These are phyloP conservation scores for Caryopteris hybrid DNA, from an alignment of 305 asterid species.

Conservation along the genomic window DNA sequence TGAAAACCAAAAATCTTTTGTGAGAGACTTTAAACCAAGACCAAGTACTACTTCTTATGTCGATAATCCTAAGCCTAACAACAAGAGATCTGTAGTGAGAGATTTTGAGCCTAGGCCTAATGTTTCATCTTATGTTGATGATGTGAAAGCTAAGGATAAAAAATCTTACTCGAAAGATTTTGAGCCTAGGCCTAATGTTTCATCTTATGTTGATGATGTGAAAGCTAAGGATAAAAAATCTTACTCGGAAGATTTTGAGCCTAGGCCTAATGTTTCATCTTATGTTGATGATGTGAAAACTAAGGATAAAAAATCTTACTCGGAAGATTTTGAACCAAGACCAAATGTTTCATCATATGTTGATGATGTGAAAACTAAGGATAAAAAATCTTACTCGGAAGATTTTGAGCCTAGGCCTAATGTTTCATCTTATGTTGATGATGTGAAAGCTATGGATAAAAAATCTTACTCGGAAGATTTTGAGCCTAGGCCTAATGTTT, in stretches of 20 bases:
- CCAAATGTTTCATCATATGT: not conserved
- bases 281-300: not conserved
- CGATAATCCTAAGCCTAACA: not conserved
- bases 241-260: not conserved
- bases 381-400: not conserved
- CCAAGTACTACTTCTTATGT: not conserved
- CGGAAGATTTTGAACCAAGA: constrained; percentile 6
- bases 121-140: not conserved
- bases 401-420: constrained; percentile 14
- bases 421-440: not conserved
- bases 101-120: constrained; percentile 1
- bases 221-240: not conserved
- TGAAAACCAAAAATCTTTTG: not conserved
- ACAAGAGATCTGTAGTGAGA: not conserved
- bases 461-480: not conserved
- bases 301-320: not conserved
- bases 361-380: not conserved
- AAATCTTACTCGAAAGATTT: not conserved
- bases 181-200: not conserved
- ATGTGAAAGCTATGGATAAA: not conserved
- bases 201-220: not conserved
- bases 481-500: constrained; percentile 10
- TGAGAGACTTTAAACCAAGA: not conserved
- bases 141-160: not conserved
- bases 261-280: not conserved